Percentiles rank a stretch among this genome's conserved stretches.
phyloP scores from a whole-genome alignment of 2,329 filamentous ascomycete genomes.

The Didymella keratinophila region DNA sequence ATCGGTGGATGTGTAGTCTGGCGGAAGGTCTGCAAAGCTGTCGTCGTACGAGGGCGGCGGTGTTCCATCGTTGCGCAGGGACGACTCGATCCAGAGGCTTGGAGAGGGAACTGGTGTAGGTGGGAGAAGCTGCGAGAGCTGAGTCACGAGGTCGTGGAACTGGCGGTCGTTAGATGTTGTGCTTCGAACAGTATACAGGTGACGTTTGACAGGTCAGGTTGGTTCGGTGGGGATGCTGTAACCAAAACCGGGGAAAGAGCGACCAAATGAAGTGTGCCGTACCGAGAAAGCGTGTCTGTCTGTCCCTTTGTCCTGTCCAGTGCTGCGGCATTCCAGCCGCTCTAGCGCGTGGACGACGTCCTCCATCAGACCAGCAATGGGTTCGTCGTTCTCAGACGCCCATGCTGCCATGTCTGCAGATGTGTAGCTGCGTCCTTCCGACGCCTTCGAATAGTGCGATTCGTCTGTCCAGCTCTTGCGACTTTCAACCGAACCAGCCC shows the following conservation, averaged over 20 bases:
- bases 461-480: constrained; percentile 27
- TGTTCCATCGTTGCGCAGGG: constrained; percentile 24
- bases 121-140: constrained; percentile 27
- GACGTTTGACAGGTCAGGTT: constrained; percentile 15
- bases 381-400: constrained; percentile 37
- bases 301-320: constrained; percentile 27
- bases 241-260: constrained; percentile 30
- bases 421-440: constrained; percentile 25
- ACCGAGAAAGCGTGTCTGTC: constrained; percentile 39
- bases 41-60: constrained; percentile 56
- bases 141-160: constrained; percentile 36
- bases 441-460: constrained; percentile 14
- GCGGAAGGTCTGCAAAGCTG: constrained; percentile 53
- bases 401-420: constrained; percentile 29
- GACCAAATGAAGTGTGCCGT: constrained; percentile 40
- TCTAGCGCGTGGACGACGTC: constrained; percentile 40
- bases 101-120: constrained; percentile 29
- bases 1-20: constrained; percentile 55
- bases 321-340: constrained; percentile 39
- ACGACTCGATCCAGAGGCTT: constrained; percentile 37
- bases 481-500: constrained; percentile 46
- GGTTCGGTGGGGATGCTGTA: constrained; percentile 22
- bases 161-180: constrained; percentile 36
- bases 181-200: constrained; percentile 13
- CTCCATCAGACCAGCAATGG: constrained; percentile 34